Evolutionary conservation across 1,284 basidiomycete species (phyloP), one percentile per base, ranked within the genome.

Genomic region (Flammula alnicola): DNA sequence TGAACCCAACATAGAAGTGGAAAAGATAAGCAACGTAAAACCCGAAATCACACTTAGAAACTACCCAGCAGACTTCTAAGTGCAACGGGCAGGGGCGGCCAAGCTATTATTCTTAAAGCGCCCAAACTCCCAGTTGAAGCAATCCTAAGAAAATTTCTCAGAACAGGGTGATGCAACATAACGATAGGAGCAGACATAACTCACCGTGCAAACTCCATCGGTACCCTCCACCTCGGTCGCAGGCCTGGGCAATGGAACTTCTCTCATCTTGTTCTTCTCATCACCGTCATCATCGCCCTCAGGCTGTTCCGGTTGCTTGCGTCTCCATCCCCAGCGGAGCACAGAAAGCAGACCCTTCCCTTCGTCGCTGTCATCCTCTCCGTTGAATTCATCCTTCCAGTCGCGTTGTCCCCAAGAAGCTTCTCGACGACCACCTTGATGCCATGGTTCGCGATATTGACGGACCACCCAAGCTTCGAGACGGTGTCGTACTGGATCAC

Each of bases 401-500:
- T 75, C 77, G 76, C 49, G 7, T 91, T 86, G 19, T 83, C 78
- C 27, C 84, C 79, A 40, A 98, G 70, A 10, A 98, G 74, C 51
- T 85, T 81, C 9, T 83, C 81, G 51, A 97, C 86, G 17, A 98
- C 74, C 42, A 86, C 78, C 46, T 76, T 80, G 52, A 98, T 96
- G 16, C 83, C 73, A 66, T 99, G 96, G 41, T 78, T 88, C 46
- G 88, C 75, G n/a, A 96, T 74, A 62, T 92, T 88, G 14, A 87
- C 86, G 4, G 77, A 75, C 96, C 96, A 99, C 6, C 88, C 87
- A 12, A 94, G 75, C 64, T 86, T 86, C 33, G 77, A 77, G 25
- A 96, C 88, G 0, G 95, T 95, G 71, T 98, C 95, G 69, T 96
- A 89, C 17, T 84, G 72, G 45, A 89, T 82, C 25, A 77, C 76